Evolutionary conservation across 352 stramenopile genomes (phyloP).

Genomic region (Globisporangium radiosum): DNA sequence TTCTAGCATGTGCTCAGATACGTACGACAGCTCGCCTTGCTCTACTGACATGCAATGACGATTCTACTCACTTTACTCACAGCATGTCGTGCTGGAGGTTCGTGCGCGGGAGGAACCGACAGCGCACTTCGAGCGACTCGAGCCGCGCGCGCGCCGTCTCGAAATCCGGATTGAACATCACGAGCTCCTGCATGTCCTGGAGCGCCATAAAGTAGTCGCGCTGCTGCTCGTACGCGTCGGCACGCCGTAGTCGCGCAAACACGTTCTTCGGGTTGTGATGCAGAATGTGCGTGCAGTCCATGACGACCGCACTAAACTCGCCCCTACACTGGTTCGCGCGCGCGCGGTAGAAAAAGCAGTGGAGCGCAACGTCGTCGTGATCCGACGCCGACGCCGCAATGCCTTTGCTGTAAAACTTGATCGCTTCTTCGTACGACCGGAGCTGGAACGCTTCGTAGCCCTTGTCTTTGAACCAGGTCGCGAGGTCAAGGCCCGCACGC

Average conservation of each 20-base stretch:
- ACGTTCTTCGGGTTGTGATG: constrained; percentile 41
- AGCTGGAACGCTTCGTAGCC: constrained; percentile 90
- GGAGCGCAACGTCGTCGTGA: constrained; percentile 43
- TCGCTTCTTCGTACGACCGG: constrained; percentile 82
- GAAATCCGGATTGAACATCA: constrained; percentile 48
- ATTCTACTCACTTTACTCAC: background rate
- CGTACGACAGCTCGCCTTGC: too few species aligned
- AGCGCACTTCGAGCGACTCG: constrained; percentile 34
- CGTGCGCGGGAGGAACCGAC: constrained; percentile 26
- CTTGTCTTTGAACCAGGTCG: constrained; percentile 58
- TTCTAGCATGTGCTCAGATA: too few species aligned
- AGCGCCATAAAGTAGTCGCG: constrained; percentile 51
- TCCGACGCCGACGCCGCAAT: constrained; percentile 48
- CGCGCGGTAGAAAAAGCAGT: constrained; percentile 53
- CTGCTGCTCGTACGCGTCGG: constrained; percentile 52
- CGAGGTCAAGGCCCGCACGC: constrained; percentile 22
- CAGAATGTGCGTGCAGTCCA: constrained; percentile 47
- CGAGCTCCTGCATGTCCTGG: constrained; percentile 47
- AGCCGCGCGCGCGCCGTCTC: constrained; percentile 38
- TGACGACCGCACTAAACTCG: constrained; percentile 43
- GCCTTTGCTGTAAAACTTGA: constrained; percentile 91
- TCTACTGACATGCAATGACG: too few species aligned
- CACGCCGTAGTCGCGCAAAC: constrained; percentile 42
- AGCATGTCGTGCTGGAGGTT: constrained; percentile 11
- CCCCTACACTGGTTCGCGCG: constrained; percentile 44